Evolutionary conservation across 2,329 filamentous ascomycete genomes (phyloP).

Genomic region (Aspergillus fijiensis): DNA sequence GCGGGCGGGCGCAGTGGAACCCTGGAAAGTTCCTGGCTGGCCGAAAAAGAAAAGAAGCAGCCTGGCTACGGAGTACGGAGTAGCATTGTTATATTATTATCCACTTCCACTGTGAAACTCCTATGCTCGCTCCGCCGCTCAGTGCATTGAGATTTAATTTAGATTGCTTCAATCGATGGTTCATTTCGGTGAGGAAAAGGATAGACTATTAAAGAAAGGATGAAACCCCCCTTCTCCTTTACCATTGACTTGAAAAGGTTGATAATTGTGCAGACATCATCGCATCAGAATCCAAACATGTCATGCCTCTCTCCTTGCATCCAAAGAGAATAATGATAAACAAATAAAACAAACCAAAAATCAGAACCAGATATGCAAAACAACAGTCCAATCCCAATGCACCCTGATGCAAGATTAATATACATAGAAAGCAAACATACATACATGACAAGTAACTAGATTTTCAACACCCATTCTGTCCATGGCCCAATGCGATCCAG

Average conservation of each 20-base stretch:
- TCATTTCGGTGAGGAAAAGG: background rate
- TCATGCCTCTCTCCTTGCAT: background rate
- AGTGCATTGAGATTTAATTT: no score
- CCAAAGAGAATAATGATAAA: background rate
- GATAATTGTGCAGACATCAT: background rate
- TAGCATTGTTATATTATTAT: no score
- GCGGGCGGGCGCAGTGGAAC: slow-evolving; percentile 1
- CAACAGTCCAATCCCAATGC: background rate
- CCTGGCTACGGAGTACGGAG: no score
- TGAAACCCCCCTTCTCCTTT: no score
- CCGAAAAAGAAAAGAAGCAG: background rate
- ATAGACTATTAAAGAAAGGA: no score
- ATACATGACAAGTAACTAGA: slow-evolving; percentile 3
- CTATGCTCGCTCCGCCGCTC: background rate
- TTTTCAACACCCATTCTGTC: background rate
- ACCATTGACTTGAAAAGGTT: no score
- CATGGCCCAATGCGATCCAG: slow-evolving; percentile 2
- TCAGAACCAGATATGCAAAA: background rate
- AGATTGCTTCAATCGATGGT: background rate
- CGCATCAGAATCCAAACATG: background rate
- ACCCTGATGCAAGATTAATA: slow-evolving; percentile 2
- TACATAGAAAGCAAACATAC: background rate
- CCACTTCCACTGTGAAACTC: background rate
- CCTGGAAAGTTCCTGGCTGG: slow-evolving; percentile 9
- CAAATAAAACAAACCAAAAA: background rate